A percentile compares a stretch with the other conserved stretches of the same genome.
These are phyloP conservation scores for Exophiala dermatitidis DNA, from an alignment of 2,329 filamentous ascomycete species.

Conservation along the genomic window DNA sequence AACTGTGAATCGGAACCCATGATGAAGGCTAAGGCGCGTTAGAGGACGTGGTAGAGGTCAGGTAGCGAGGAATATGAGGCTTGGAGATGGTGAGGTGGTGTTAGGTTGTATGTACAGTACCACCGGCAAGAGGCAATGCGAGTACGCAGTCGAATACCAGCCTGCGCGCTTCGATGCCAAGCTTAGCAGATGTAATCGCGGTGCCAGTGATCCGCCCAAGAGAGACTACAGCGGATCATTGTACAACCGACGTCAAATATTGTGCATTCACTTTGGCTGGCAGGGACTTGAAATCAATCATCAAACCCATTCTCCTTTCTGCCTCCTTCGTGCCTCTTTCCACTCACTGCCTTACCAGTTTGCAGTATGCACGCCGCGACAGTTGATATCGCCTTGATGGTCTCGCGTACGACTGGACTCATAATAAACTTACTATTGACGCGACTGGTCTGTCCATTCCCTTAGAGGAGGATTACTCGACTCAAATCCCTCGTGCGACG, in stretches of 20 bases:
- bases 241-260: not conserved
- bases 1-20: constrained; percentile 59
- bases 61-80: not conserved
- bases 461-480: too few species aligned
- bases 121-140: not conserved
- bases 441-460: too few species aligned
- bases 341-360: too few species aligned
- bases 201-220: not conserved
- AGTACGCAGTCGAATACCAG: not conserved
- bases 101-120: not conserved
- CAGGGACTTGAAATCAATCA: too few species aligned
- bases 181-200: not conserved
- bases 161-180: not conserved
- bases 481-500: too few species aligned
- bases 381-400: too few species aligned
- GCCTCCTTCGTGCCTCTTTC: too few species aligned
- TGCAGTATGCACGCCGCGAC: too few species aligned
- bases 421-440: too few species aligned
- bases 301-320: too few species aligned
- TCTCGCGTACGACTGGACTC: too few species aligned
- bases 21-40: constrained; percentile 14
- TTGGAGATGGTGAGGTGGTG: not conserved
- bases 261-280: too few species aligned
- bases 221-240: not conserved
- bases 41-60: not conserved